These are phyloP conservation scores for Xylariaceae sp. DNA, from an alignment of 2,329 filamentous ascomycete species.

Conservation along the genomic window DNA sequence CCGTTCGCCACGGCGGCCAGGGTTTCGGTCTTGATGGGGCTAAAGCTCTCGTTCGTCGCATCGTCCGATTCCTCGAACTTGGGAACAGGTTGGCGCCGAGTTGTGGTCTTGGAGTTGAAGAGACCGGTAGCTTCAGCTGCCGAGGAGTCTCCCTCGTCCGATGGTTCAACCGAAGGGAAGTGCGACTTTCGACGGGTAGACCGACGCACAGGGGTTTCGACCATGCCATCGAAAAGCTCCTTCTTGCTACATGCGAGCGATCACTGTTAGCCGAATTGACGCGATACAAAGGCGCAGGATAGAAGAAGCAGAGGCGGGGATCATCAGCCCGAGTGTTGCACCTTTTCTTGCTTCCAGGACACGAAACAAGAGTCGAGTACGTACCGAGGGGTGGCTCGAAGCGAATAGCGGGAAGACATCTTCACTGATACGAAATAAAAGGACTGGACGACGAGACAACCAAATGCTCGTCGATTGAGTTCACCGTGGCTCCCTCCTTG, in stretches of 20 bases:
- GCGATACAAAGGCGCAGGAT: neutral
- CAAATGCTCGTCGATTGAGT: constrained; percentile 21
- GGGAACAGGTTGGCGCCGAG: constrained; percentile 41
- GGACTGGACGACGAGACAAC: constrained; percentile 24
- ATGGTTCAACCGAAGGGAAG: constrained; percentile 38
- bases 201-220: constrained; percentile 49
- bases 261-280: constrained; percentile 1
- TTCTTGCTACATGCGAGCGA: constrained; percentile 43
- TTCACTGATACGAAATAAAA: constrained; percentile 12
- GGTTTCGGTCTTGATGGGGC: constrained; percentile 25
- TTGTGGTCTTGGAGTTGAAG: constrained; percentile 31
- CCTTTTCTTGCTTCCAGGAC: neutral
- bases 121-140: constrained; percentile 36
- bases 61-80: constrained; percentile 46
- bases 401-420: constrained; percentile 20
- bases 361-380: constrained; percentile 6
- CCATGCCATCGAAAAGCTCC: constrained; percentile 56
- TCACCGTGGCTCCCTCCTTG: constrained; percentile 2
- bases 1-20: constrained; percentile 19
- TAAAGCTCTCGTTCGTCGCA: constrained; percentile 28
- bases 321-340: neutral
- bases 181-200: constrained; percentile 47
- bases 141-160: constrained; percentile 46
- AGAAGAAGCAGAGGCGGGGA: neutral
- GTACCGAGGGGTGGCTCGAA: constrained; percentile 21